Base-by-base conservation (phyloP, 805 yeast species). In the Starmerella sp. region DNA sequence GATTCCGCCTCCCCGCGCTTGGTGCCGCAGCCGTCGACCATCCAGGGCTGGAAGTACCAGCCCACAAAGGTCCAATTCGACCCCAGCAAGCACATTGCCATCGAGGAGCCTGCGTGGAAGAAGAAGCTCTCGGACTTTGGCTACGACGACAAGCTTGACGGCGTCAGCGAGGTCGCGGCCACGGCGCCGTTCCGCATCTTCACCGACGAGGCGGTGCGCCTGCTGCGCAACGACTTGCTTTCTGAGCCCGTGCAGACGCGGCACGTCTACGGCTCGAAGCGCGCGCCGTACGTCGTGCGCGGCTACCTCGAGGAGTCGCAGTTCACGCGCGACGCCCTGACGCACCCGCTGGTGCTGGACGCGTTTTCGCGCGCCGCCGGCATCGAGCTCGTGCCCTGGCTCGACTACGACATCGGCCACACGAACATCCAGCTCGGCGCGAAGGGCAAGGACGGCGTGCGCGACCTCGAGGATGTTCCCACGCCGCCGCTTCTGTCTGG, bases 141-240 rank as follows among this genome's bases (percentile, higher is more conserved):
- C 0, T 65, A 75, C 54, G 62, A 73, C 43, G 65, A 69, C 58
- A 71, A 72, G 31, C 28, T 13, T 45, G 67, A 71, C 55, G 81
- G 78, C 63, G 76, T 80, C 53, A 73, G 79, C 29, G 75, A 74
- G 2, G 71, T 79, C 60, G 85, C 81, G 15, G 83, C 77, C 28
- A 71, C 77, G 53, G 80, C 76, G 53, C 82, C 84, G 1, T 80
- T 80, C 66, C 82, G 82, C 4, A 69, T 80, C 46, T 80, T 80
- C 67, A 78, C 82, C 1, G 77, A 77, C 34, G 83, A 80, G 60
- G 83, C 84, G 3, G 69, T 78, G 54, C 74, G 74, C 38, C 74
- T 80, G 48, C 79, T 80, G 83, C 75, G 77, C 66, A 74, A 75
- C 57, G 84, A 80, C 63, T 51, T 51, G 9, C 63, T 78, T 41